phyloP scores from a whole-genome alignment of 345 rosid genomes.

The Mercurialis annua region DNA sequence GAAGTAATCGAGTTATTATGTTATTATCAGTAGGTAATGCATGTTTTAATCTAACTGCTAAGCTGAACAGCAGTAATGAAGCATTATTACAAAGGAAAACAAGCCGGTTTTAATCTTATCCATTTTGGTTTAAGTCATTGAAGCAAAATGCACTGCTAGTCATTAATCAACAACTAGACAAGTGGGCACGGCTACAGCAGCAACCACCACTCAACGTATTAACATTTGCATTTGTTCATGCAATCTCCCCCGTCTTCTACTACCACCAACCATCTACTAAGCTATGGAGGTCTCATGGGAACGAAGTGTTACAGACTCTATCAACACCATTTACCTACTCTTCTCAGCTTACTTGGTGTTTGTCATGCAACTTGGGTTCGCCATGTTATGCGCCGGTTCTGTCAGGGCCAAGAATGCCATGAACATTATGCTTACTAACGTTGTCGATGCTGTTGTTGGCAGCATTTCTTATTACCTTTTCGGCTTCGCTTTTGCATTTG shows the following conservation, averaged over 20 bases:
- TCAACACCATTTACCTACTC: slow-evolving; percentile 57
- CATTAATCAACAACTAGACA: background rate
- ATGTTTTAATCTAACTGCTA: no score
- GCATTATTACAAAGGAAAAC: no score
- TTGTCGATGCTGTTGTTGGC: slow-evolving; percentile 69
- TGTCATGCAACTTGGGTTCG: slow-evolving; percentile 68
- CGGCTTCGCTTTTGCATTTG: slow-evolving; percentile 74
- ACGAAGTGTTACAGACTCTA: slow-evolving; percentile 45
- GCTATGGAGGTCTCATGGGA: slow-evolving; percentile 57
- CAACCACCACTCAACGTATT: slow-evolving; percentile 27
- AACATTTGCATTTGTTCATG: background rate
- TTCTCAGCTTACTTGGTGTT: slow-evolving; percentile 62
- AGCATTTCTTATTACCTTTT: slow-evolving; percentile 63
- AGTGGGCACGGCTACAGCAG: background rate
- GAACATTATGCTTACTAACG: slow-evolving; percentile 69
- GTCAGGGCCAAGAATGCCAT: slow-evolving; percentile 65
- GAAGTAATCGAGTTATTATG: no score
- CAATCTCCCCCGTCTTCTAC: slow-evolving; percentile 8
- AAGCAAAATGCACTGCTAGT: slow-evolving; percentile 22
- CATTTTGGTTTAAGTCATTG: slow-evolving; percentile 2
- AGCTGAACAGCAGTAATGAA: no score
- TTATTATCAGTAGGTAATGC: no score
- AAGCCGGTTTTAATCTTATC: slow-evolving; percentile 2
- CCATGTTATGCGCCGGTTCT: slow-evolving; percentile 75
- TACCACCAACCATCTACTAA: slow-evolving; percentile 9